phyloP scores from a whole-genome alignment of 75 land plant genomes.

The Cunninghamia lanceolata region DNA sequence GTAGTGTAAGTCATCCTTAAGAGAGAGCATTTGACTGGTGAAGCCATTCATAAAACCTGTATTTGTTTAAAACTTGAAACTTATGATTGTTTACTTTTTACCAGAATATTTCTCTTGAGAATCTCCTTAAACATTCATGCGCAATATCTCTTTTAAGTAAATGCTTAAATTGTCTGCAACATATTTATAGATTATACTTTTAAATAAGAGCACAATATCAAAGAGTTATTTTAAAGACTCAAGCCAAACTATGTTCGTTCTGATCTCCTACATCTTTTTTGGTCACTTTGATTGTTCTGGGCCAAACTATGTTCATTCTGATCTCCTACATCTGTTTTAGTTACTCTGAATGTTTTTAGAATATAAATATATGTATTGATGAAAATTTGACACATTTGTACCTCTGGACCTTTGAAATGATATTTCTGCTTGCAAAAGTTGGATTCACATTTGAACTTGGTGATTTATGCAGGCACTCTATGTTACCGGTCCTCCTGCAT shows the following conservation, averaged over 20 bases:
- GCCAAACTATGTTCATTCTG: background rate
- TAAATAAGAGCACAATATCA: background rate
- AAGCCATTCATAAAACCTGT: background rate
- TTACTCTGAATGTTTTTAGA: background rate
- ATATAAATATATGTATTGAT: background rate
- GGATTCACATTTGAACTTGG: background rate
- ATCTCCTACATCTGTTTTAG: background rate
- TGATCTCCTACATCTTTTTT: no score
- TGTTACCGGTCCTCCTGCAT: no score
- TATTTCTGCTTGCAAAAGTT: background rate
- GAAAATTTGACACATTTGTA: background rate
- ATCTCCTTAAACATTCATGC: background rate
- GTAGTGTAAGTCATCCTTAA: background rate
- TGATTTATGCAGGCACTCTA: background rate
- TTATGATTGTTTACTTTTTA: background rate
- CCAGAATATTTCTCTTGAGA: background rate
- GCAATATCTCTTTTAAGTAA: background rate
- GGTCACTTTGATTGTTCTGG: background rate
- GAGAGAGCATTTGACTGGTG: background rate
- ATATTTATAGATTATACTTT: background rate
- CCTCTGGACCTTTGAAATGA: background rate
- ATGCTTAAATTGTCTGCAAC: background rate
- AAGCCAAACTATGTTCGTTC: background rate
- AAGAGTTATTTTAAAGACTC: no score
- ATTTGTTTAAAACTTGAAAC: background rate